Conservation (phyloP, 2,329 filamentous ascomycete species). For the Didymella sp. region DNA sequence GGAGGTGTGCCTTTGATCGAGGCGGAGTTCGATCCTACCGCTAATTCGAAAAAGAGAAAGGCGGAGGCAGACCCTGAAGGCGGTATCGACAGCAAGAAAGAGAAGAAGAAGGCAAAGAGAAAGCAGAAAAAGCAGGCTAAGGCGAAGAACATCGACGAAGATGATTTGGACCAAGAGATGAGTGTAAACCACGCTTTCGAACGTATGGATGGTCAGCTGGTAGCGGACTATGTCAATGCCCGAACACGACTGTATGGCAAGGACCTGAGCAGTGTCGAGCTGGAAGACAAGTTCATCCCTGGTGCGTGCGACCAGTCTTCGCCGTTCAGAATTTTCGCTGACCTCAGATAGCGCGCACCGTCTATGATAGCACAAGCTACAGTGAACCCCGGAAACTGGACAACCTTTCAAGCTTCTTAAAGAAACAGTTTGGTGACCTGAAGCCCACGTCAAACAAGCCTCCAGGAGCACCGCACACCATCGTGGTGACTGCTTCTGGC, state of each 20-base stretch:
- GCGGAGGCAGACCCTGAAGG: conserved; percentile 43
- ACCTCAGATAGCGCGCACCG: conserved; percentile 66
- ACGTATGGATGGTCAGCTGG: conserved; percentile 79
- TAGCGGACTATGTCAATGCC: conserved; percentile 86
- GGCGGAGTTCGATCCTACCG: conserved; percentile 45
- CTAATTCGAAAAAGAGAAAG: conserved; percentile 53
- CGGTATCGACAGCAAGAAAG: conserved; percentile 46
- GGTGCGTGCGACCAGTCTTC: conserved; percentile 58
- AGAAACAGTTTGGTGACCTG: conserved; percentile 68
- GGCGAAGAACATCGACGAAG: conserved; percentile 69
- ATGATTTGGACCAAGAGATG: conserved; percentile 54
- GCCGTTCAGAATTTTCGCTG: conserved; percentile 9
- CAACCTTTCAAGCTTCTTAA: conserved; percentile 80
- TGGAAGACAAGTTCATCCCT: conserved; percentile 81
- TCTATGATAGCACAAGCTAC: conserved; percentile 82
- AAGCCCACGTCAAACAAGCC: conserved; percentile 67
- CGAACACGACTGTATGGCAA: conserved; percentile 78
- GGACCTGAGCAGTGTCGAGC: conserved; percentile 81
- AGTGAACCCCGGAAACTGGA: conserved; percentile 70
- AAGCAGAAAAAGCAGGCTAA: conserved; percentile 66
- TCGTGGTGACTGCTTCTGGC: conserved; percentile 85
- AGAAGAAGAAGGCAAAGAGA: conserved; percentile 46
- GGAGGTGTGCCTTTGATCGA: conserved; percentile 56
- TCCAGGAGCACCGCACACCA: conserved; percentile 72
- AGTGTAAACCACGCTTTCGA: conserved; percentile 80